Evolutionary conservation across 176 grass and related monocot genomes (phyloP), one percentile per base, ranked within the genome.

Genomic region (Tuctoria greenei): DNA sequence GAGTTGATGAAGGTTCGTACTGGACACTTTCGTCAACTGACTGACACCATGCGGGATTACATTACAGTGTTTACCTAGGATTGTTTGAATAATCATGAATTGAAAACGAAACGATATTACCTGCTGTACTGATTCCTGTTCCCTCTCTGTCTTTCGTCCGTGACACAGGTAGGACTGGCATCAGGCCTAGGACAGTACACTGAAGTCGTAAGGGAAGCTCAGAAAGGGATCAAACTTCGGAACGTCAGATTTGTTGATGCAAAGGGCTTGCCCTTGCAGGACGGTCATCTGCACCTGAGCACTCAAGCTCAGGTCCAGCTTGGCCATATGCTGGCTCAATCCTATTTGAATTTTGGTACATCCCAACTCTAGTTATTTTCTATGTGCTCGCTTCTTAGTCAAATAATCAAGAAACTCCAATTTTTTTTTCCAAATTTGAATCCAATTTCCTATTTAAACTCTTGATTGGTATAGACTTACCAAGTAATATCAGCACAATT

Each of bases 281-380:
- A 65, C 0, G 94, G 92, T 4, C 88, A 93, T 79, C 83, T 97
- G 27, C 94, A 97, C 66, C 91, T 97, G 12, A 97, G 86, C 20
- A 93, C 94, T 41, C 43, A 81, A 67, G 81, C 88, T 74, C 91
- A 97, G 66, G 86, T 97, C 24, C 88, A 92, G 78, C 88, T 97
- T 28, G 95, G 95, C 17, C 86, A 83, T 72, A 93, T 90, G 91
- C 57, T 97, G 73, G 91, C 95, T 55, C 78, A 84, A 36, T 73
- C 86, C 60, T 97, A 97, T 83, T 59, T 93, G 15, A 78, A 79
- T 76, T 88, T 84, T 92, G 86, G 86, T 92, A 89, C 81, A 84
- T 79, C 52, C 68, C 65, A 16, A 68, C 68, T 67, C 74, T 83
- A 87, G 74, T 69, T 63, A 47, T 85, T 24, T 36, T 55, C 61